Percentiles rank a stretch among this genome's conserved stretches.
These are phyloP conservation scores for Taxillus chinensis DNA, from an alignment of 164 flowering plant genomes.

Conservation along the genomic window DNA sequence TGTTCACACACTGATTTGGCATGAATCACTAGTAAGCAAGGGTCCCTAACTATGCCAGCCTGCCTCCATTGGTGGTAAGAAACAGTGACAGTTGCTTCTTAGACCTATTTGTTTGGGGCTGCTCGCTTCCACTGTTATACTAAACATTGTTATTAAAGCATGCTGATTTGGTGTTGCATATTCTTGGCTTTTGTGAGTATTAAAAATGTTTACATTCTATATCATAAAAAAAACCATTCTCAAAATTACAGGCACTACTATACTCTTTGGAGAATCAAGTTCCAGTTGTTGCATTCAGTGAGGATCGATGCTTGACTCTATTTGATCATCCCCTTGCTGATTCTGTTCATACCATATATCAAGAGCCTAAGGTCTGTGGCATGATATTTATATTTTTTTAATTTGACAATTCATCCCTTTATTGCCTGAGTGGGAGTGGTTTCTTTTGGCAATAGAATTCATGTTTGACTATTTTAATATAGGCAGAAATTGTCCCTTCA, in stretches of 20 bases:
- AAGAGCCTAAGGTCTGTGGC: conserved; percentile 74
- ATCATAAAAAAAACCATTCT: background rate
- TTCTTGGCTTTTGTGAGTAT: background rate
- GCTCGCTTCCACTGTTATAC: too few species aligned
- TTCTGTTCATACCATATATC: conserved; percentile 62
- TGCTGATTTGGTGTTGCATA: background rate
- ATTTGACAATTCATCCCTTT: background rate
- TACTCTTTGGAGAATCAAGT: conserved; percentile 69
- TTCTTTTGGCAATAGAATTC: conserved; percentile 1
- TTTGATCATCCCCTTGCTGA: conserved; percentile 76
- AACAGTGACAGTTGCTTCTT: too few species aligned
- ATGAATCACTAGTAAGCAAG: too few species aligned
- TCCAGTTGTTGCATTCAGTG: conserved; percentile 77
- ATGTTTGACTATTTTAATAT: conserved; percentile 8
- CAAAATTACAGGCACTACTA: conserved; percentile 53
- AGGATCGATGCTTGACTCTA: conserved; percentile 71
- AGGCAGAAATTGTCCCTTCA: conserved; percentile 86
- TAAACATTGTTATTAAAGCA: background rate
- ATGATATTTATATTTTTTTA: background rate
- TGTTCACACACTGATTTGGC: too few species aligned
- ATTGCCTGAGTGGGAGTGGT: background rate
- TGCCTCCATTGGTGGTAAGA: too few species aligned
- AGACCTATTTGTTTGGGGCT: too few species aligned
- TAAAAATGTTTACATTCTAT: background rate
- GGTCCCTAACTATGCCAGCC: too few species aligned